phyloP scores from a whole-genome alignment of 352 stramenopile species.

The Saprolegnia parasitica region DNA sequence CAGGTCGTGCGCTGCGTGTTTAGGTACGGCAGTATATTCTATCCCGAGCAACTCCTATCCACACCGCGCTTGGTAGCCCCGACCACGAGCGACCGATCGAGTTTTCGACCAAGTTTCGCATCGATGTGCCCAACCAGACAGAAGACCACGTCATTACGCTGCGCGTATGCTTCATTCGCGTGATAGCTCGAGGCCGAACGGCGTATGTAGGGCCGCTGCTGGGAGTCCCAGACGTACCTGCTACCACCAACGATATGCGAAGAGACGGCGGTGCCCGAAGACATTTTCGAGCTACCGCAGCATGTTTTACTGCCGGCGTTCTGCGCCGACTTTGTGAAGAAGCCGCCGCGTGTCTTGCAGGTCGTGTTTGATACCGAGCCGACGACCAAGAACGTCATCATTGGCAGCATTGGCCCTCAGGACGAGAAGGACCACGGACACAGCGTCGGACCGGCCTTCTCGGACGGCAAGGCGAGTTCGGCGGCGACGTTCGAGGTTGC shows the following conservation, averaged over 20 bases:
- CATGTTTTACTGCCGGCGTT: slow-evolving; percentile 40
- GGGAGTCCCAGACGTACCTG: slow-evolving; percentile 76
- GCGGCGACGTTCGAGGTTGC: slow-evolving; percentile 55
- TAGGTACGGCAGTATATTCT: slow-evolving; percentile 32
- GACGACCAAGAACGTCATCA: slow-evolving; percentile 32
- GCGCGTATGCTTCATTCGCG: background rate
- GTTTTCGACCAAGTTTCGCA: slow-evolving; percentile 48
- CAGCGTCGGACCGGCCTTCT: slow-evolving; percentile 15
- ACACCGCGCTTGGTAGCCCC: slow-evolving; percentile 31
- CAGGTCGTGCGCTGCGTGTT: slow-evolving; percentile 62
- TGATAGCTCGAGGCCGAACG: background rate
- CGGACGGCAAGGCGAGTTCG: slow-evolving; percentile 24
- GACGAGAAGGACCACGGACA: slow-evolving; percentile 21
- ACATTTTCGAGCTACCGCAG: slow-evolving; percentile 63
- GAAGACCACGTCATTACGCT: slow-evolving; percentile 46
- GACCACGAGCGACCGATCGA: slow-evolving; percentile 53
- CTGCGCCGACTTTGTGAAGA: slow-evolving; percentile 38
- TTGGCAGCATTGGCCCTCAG: slow-evolving; percentile 45
- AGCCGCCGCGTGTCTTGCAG: slow-evolving; percentile 37
- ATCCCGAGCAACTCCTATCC: too few species aligned
- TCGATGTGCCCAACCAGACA: slow-evolving; percentile 70
- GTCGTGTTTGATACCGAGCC: slow-evolving; percentile 44
- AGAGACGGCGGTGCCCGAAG: slow-evolving; percentile 34
- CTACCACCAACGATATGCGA: slow-evolving; percentile 34
- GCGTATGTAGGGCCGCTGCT: slow-evolving; percentile 52